Evolutionary conservation across 345 rosid genomes (phyloP).

Genomic region (Eucalyptus viminalis): DNA sequence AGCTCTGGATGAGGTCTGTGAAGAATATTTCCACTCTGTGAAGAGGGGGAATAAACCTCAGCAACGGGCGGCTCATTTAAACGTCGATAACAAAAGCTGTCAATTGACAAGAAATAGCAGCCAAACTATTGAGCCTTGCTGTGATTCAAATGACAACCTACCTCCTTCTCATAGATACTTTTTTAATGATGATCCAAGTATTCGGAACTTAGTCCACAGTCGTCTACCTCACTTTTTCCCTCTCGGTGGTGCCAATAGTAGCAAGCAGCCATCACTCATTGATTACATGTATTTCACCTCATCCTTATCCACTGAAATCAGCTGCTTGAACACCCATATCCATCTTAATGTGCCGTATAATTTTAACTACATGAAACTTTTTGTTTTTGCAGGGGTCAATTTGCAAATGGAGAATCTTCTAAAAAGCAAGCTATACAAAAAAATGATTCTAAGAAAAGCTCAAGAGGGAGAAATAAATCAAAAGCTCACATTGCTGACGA

Average conservation of each 20-base stretch:
- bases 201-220: constrained; percentile 32
- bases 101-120: neutral
- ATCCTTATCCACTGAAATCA: neutral
- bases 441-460: constrained; percentile 11
- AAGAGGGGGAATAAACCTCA: constrained; percentile 16
- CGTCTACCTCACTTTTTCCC: constrained; percentile 74
- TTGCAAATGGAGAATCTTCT: constrained; percentile 40
- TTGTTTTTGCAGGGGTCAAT: constrained; percentile 50
- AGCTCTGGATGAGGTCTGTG: constrained; percentile 66
- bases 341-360: neutral
- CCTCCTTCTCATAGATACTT: constrained; percentile 75
- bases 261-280: constrained; percentile 23
- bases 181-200: constrained; percentile 65
- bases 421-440: constrained; percentile 15
- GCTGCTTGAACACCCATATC: neutral
- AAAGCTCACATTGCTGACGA: constrained; percentile 16
- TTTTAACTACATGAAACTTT: neutral
- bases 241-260: constrained; percentile 17
- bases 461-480: constrained; percentile 32
- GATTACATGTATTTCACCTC: constrained; percentile 48
- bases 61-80: constrained; percentile 2
- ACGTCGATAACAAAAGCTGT: neutral
- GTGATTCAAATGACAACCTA: constrained; percentile 21
- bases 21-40: constrained; percentile 59
- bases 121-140: constrained; percentile 11